Evolutionary conservation across 2,329 filamentous ascomycete genomes (phyloP).

Genomic region (Botryotinia convoluta): DNA sequence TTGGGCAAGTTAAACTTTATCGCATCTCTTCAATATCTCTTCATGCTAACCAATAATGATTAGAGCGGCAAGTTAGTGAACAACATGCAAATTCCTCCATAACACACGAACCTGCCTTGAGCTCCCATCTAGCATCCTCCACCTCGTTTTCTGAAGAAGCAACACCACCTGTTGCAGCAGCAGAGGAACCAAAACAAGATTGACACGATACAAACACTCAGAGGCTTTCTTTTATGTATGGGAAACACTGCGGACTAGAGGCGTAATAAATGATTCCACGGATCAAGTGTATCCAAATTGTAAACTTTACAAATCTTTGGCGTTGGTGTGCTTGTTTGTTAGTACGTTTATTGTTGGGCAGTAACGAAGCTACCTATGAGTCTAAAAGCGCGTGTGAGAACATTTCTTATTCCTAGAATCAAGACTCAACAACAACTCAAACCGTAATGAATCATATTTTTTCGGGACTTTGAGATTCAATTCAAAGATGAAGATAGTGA

Average conservation of each 20-base stretch:
- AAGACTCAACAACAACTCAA: background rate
- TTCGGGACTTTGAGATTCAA: background rate
- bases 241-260: constrained; percentile 4
- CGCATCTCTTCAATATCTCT: background rate
- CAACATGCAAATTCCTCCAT: constrained; percentile 33
- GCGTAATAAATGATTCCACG: constrained; percentile 1
- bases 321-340: background rate
- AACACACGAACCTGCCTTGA: constrained; percentile 36
- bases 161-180: constrained; percentile 10
- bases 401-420: constrained; percentile 14
- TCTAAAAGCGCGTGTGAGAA: background rate
- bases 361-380: constrained; percentile 8
- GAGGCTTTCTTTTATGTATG: background rate
- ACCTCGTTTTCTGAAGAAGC: constrained; percentile 35
- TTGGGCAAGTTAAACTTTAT: constrained; percentile 53
- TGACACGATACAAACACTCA: constrained; percentile 1
- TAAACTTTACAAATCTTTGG: constrained; percentile 12
- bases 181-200: constrained; percentile 26
- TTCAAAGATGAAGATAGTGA: background rate
- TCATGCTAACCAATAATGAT: constrained; percentile 20
- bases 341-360: background rate
- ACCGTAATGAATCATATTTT: background rate
- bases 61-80: constrained; percentile 36
- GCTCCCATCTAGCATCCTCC: constrained; percentile 36
- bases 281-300: constrained; percentile 14